Base-by-base conservation (phyloP, 495 filamentous ascomycete species). In the Monascus purpureus region DNA sequence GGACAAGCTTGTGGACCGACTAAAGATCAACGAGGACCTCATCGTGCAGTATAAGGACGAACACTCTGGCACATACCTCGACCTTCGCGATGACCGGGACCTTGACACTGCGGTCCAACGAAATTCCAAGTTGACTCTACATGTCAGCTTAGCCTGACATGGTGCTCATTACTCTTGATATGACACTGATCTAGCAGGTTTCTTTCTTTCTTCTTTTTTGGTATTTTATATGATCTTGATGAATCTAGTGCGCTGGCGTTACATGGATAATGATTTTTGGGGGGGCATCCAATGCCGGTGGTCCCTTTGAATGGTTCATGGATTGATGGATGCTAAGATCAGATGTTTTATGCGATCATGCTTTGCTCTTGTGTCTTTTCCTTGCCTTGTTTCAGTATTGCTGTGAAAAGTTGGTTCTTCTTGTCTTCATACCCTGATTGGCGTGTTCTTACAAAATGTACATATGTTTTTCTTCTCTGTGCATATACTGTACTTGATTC, bases 1-100 rank as follows among this genome's bases (percentile, higher is more conserved):
- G 36, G 85, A 95, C 33, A 84, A 82, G 45, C 69, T 90, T 18
- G 63, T 64, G 29, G 84, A 87, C 23, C 72, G 84, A 5, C 61
- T 86, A 23, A 82, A 80, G 58, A 73, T 90, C 28, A 62, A 66
- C 18, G 79, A 80, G 4, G 75, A 79, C 8, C 67, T 87, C 16
- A 65, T 76, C 28, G 63, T 94, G 19, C 79, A 76, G 43, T 96
- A 94, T 62, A 78, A 78, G 55, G 87, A 96, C 39, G 87, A 96
- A 49, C 60, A 73, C 5, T 79, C 75, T 4, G 80, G 80, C 13
- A 68, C 80, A 31, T 78, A 75, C 41, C 70, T 78, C 36, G 70
- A 73, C 30, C 60, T 97, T 32, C 53, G 79, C 46, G 82, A 68
- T 49, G 77, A 97, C 50, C 65, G 75, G 28, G 87, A 94, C 50